Evolutionary conservation across 768 basidiomycete species (phyloP), one percentile per base, ranked within the genome.

Genomic region (Trametes sanguinea): DNA sequence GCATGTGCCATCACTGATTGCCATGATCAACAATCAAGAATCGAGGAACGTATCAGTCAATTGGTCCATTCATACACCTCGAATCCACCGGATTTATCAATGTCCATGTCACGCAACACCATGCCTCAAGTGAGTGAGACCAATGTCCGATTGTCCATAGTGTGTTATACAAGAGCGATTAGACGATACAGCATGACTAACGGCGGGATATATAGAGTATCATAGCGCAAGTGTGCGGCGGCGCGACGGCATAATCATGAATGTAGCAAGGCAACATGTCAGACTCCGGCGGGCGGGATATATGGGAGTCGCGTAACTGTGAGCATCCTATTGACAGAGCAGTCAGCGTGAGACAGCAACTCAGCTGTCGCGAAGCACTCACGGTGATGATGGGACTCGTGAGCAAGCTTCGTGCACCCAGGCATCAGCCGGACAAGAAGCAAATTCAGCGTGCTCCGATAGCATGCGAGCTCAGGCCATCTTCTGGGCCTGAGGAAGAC

Each of bases 401-500:
- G 42, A 44, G 27, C 32, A 35, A 8, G 9, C 29, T 63, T 27
- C 48, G 51, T 40, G 61, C 22, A 51, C 61, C 45, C 51, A 27
- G 52, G 67, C 51, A 55, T 61, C 50, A 57, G 53, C 59, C 59
- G 22, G 48, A 30, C 60, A 51, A 22, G 33, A 60, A 54, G 33
- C 46, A 57, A 46, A 54, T n/a, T 62, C 60, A 35, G 55, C 58
- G 14, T 48, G 60, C 29, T 57, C 47, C 40, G 47, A 22, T 33
- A 43, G 58, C 37, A 51, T 61, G 64, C 39, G 60, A 50, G 32
- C 46, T 13, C 16, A 33, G 10, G 43, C 53, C 40, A 59, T 65
- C 67, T 40, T 67, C 69, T n/a, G 63, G 52, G 22, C 67, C 66
- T 45, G 65, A 65, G 33, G 66, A 65, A 16, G 70, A 68, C 29